Evolutionary conservation across 306 rosid species (phyloP).

Genomic region (Sindora glabra): DNA sequence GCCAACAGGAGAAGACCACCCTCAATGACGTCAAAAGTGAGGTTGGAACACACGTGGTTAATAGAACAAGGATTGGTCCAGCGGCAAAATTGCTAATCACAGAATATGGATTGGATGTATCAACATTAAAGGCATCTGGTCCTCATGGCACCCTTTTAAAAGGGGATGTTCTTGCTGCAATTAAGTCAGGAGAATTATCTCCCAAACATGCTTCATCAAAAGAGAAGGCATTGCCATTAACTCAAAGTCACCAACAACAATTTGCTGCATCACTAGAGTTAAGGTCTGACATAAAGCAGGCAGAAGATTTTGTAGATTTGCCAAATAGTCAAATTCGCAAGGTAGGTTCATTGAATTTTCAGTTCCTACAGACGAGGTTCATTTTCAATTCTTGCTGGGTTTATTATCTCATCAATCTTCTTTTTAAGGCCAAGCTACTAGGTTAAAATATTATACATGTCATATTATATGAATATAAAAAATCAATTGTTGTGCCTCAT

Average conservation of each 20-base stretch:
- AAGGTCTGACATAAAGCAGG: slow-evolving; percentile 38
- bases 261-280: slow-evolving; percentile 34
- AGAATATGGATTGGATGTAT: slow-evolving; percentile 78
- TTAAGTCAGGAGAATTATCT: slow-evolving; percentile 64
- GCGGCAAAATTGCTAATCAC: slow-evolving; percentile 76
- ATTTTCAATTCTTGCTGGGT: slow-evolving; percentile 1
- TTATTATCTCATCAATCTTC: not conserved
- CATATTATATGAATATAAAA: too few relatives aligned
- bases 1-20: slow-evolving; percentile 48
- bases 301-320: slow-evolving; percentile 72
- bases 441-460: not conserved
- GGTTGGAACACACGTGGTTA: slow-evolving; percentile 30
- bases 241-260: slow-evolving; percentile 40
- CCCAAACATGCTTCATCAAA: slow-evolving; percentile 46
- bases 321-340: slow-evolving; percentile 92
- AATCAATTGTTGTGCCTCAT: too few relatives aligned
- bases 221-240: slow-evolving; percentile 38
- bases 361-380: not conserved
- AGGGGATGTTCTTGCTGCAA: slow-evolving; percentile 86
- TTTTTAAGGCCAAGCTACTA: not conserved
- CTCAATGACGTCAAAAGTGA: slow-evolving; percentile 31
- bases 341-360: slow-evolving; percentile 36
- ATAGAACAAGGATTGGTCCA: slow-evolving; percentile 68
- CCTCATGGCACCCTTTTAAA: slow-evolving; percentile 72
- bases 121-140: slow-evolving; percentile 74